These are phyloP conservation scores for Talaromyces stipitatus DNA, from an alignment of 495 filamentous ascomycete species.

Conservation along the genomic window DNA sequence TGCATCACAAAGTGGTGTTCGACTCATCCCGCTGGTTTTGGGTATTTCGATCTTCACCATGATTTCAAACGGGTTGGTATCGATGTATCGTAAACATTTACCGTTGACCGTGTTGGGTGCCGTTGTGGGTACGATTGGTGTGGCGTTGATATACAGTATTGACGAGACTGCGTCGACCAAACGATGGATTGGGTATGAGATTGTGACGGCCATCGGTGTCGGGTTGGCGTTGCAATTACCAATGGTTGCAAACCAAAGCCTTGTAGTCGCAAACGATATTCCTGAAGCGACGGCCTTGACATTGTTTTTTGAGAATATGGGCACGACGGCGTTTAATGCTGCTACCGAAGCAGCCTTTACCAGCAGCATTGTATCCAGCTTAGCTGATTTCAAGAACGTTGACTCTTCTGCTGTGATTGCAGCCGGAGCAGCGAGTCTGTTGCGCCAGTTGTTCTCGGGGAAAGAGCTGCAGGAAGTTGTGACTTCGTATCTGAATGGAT, in stretches of 20 bases:
- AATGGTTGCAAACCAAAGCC: conserved; percentile 20
- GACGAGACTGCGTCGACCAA: conserved; percentile 28
- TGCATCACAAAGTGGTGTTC: conserved; percentile 42
- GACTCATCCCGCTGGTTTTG: conserved; percentile 44
- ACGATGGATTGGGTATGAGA: conserved; percentile 55
- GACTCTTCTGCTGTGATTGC: conserved; percentile 29
- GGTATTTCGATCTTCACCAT: conserved; percentile 24
- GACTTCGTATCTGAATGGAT: conserved; percentile 47
- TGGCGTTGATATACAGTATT: conserved; percentile 56
- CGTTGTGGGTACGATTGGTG: conserved; percentile 49
- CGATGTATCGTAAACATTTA: conserved; percentile 57
- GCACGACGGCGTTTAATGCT: conserved; percentile 59
- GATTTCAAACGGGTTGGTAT: conserved; percentile 42
- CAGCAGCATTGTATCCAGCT: conserved; percentile 54
- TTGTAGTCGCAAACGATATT: conserved; percentile 34
- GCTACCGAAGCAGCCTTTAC: conserved; percentile 72
- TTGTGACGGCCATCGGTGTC: conserved; percentile 43
- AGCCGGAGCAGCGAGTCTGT: conserved; percentile 40
- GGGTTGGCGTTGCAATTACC: conserved; percentile 41
- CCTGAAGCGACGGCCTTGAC: conserved; percentile 46
- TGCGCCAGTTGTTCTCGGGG: conserved; percentile 35
- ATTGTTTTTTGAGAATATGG: conserved; percentile 37
- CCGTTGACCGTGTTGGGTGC: conserved; percentile 53
- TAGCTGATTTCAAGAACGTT: conserved; percentile 34
- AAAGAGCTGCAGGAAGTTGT: conserved; percentile 40